phyloP scores from a whole-genome alignment of 2,329 filamentous ascomycete genomes.

The Lachnellula occidentalis region DNA sequence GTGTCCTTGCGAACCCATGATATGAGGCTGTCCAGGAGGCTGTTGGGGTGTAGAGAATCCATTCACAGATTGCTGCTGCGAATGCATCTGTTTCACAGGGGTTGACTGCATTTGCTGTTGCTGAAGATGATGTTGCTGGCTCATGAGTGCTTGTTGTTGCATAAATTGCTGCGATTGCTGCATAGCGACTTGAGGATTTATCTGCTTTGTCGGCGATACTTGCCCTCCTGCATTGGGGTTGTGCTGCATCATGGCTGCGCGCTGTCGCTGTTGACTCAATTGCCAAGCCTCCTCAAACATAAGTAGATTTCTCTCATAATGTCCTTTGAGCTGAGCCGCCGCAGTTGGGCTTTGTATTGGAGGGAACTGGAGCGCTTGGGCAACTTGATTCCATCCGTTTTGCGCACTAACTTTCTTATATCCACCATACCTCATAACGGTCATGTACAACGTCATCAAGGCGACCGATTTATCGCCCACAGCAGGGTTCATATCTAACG shows the following conservation, averaged over 20 bases:
- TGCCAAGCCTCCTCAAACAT: constrained; percentile 70
- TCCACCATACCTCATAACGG: constrained; percentile 71
- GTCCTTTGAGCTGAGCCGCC: constrained; percentile 60
- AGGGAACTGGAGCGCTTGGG: constrained; percentile 57
- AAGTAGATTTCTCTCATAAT: constrained; percentile 71
- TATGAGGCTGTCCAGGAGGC: constrained; percentile 36
- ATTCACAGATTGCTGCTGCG: constrained; percentile 43
- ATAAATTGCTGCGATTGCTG: constrained; percentile 51
- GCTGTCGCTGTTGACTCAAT: constrained; percentile 46
- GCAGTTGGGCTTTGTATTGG: constrained; percentile 61
- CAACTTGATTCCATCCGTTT: constrained; percentile 70
- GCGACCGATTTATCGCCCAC: constrained; percentile 70
- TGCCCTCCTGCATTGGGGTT: constrained; percentile 32
- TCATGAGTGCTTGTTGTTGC: constrained; percentile 47
- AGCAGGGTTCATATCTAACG: constrained; percentile 68
- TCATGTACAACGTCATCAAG: constrained; percentile 70
- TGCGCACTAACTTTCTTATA: constrained; percentile 65
- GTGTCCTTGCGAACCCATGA: constrained; percentile 45
- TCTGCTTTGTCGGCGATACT: constrained; percentile 36
- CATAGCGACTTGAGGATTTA: constrained; percentile 41
- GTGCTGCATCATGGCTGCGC: constrained; percentile 25
- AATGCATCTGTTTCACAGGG: background rate
- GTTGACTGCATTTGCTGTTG: constrained; percentile 33
- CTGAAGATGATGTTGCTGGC: constrained; percentile 38
- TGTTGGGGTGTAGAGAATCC: constrained; percentile 43